Percentiles rank a stretch among this genome's conserved stretches.
phyloP scores from a whole-genome alignment of 768 basidiomycete genomes.

The Agrocybe pediades region DNA sequence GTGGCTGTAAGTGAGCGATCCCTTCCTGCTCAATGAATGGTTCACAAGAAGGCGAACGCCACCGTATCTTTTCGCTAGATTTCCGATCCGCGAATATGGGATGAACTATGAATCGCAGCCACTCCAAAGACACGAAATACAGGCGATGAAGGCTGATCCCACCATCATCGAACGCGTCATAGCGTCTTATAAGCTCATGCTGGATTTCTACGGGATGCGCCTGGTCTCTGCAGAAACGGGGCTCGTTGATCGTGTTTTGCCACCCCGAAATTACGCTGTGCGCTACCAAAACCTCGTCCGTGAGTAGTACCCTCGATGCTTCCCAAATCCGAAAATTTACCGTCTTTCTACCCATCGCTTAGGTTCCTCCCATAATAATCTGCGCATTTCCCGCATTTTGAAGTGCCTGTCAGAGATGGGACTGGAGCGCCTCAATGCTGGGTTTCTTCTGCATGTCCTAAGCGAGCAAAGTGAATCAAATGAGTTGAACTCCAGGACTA shows the following conservation, averaged over 20 bases:
- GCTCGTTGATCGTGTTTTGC: slow-evolving; percentile 51
- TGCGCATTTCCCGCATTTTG: slow-evolving; percentile 76
- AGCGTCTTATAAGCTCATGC: slow-evolving; percentile 70
- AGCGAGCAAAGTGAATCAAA: slow-evolving; percentile 65
- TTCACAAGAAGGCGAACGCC: not conserved
- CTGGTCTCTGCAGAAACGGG: slow-evolving; percentile 61
- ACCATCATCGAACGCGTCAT: slow-evolving; percentile 51
- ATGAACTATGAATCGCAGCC: slow-evolving; percentile 71
- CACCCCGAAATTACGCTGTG: slow-evolving; percentile 48
- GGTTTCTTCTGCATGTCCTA: slow-evolving; percentile 69
- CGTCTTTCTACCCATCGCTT: slow-evolving; percentile 9
- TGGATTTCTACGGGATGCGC: slow-evolving; percentile 80
- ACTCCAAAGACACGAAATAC: slow-evolving; percentile 65
- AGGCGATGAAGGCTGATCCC: slow-evolving; percentile 52
- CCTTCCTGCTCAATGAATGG: not conserved
- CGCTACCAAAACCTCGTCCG: slow-evolving; percentile 68
- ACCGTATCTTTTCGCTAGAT: slow-evolving; percentile 37
- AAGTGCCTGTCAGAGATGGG: slow-evolving; percentile 76
- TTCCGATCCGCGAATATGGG: slow-evolving; percentile 74
- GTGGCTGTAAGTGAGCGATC: slow-evolving; percentile 60
- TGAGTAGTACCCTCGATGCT: slow-evolving; percentile 38
- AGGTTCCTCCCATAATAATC: slow-evolving; percentile 75
- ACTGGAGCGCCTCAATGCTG: slow-evolving; percentile 61
- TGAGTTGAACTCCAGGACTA: slow-evolving; percentile 47
- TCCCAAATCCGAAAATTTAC: slow-evolving; percentile 19